Percentiles rank a stretch among this genome's conserved stretches.
These are phyloP conservation scores for Diplosphaera chodatii DNA, from an alignment of 139 green algal species.

Conservation along the genomic window DNA sequence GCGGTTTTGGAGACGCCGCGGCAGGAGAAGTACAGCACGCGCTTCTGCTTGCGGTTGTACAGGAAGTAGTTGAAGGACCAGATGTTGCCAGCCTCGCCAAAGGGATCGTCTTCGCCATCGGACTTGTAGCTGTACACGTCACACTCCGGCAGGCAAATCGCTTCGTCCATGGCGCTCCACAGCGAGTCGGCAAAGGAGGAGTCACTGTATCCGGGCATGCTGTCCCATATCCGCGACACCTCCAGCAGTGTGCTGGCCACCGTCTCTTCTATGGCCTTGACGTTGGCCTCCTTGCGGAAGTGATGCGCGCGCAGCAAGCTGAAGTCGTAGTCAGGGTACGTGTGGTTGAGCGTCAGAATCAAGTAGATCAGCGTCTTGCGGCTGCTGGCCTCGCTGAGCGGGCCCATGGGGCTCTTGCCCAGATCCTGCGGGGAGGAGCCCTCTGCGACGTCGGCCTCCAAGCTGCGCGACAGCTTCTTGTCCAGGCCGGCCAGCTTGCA, in stretches of 20 bases:
- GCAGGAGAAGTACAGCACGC: slow-evolving; percentile 82
- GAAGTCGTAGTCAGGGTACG: slow-evolving; percentile 98
- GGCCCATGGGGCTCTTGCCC: slow-evolving; percentile 82
- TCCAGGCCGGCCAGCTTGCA: slow-evolving; percentile 96
- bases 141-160: slow-evolving; percentile 81
- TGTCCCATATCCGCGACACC: slow-evolving; percentile 83
- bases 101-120: slow-evolving; percentile 77
- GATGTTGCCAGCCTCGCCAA: slow-evolving; percentile 74
- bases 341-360: slow-evolving; percentile 97
- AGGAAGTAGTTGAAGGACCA: slow-evolving; percentile 99
- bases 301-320: slow-evolving; percentile 81
- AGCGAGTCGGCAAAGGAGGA: slow-evolving; percentile 79
- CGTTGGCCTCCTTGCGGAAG: slow-evolving; percentile 81
- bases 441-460: slow-evolving; percentile 85
- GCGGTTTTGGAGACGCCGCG: slow-evolving; percentile 38
- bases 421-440: slow-evolving; percentile 60
- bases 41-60: slow-evolving; percentile 94
- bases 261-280: slow-evolving; percentile 65
- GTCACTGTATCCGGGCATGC: slow-evolving; percentile 66
- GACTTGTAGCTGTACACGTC: slow-evolving; percentile 92
- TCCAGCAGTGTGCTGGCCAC: slow-evolving; percentile 86
- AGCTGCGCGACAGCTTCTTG: slow-evolving; percentile 90
- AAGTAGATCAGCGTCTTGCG: slow-evolving; percentile 97
- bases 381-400: slow-evolving; percentile 66
- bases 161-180: slow-evolving; percentile 87